phyloP scores from a whole-genome alignment of 768 basidiomycete species.

The Trametes punicea region DNA sequence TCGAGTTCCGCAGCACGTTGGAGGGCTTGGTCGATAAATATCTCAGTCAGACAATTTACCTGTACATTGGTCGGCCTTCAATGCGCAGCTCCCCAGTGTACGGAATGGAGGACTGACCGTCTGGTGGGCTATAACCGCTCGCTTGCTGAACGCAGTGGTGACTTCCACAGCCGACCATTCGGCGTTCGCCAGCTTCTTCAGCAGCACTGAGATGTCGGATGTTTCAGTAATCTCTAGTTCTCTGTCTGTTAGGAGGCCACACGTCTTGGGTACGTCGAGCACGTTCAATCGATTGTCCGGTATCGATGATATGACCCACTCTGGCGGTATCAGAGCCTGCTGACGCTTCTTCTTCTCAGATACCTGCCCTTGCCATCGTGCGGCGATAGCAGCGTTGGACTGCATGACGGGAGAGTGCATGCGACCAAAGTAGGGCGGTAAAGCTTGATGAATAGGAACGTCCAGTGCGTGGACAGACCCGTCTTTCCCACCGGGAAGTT shows the following conservation, averaged over 20 bases:
- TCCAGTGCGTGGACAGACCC: too few relatives aligned
- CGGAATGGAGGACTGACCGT: constrained; percentile 28
- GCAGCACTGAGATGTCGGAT: constrained; percentile 39
- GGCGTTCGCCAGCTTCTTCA: constrained; percentile 48
- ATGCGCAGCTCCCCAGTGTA: too few relatives aligned
- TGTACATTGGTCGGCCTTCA: constrained; percentile 6
- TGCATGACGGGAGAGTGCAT: neutral
- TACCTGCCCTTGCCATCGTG: constrained; percentile 13
- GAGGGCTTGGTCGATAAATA: constrained; percentile 42
- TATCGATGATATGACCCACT: constrained; percentile 55
- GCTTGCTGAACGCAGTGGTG: constrained; percentile 39
- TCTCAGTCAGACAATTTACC: constrained; percentile 46
- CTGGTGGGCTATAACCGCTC: constrained; percentile 46
- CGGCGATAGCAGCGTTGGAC: neutral
- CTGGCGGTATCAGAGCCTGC: constrained; percentile 52
- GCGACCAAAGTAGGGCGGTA: neutral
- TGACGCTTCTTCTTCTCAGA: constrained; percentile 32
- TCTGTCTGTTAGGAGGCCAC: constrained; percentile 50
- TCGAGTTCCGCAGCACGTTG: constrained; percentile 41
- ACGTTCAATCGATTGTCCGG: constrained; percentile 46
- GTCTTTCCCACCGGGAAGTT: too few relatives aligned
- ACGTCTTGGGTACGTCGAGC: constrained; percentile 45
- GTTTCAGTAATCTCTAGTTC: constrained; percentile 62
- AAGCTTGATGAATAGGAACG: neutral
- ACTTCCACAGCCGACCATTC: constrained; percentile 58